These are phyloP conservation scores for Fistulinella prunicolor DNA, from an alignment of 768 basidiomycete species.

Conservation along the genomic window DNA sequence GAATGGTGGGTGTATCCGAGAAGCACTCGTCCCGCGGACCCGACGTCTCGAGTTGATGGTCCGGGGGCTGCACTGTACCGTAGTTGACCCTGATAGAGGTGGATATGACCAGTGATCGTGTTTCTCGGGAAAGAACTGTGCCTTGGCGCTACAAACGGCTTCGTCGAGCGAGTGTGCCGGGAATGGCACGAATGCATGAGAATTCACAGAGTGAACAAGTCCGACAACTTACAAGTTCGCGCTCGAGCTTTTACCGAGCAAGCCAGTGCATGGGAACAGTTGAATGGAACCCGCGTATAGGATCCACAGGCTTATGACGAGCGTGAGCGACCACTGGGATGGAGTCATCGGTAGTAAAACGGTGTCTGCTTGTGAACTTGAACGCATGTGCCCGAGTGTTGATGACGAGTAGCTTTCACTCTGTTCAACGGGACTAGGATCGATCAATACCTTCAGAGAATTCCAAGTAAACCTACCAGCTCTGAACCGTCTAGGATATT, in stretches of 20 bases:
- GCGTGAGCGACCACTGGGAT: conserved; percentile 48
- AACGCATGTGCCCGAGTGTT: conserved; percentile 81
- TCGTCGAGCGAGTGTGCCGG: conserved; percentile 22
- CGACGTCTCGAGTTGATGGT: conserved; percentile 52
- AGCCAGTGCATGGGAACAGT: conserved; percentile 96
- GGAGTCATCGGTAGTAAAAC: conserved; percentile 51
- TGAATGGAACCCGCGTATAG: conserved; percentile 91
- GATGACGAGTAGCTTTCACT: conserved; percentile 98
- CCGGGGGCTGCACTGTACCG: conserved; percentile 79
- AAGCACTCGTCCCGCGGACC: conserved; percentile 42
- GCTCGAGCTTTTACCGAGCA: conserved; percentile 91
- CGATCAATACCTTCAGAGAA: neutral
- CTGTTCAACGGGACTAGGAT: conserved; percentile 39
- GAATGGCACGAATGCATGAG: conserved; percentile 58
- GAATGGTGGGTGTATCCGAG: conserved; percentile 61
- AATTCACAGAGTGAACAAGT: conserved; percentile 88
- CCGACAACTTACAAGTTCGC: conserved; percentile 97
- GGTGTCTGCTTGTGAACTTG: conserved; percentile 67
- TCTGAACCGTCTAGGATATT: conserved; percentile 96
- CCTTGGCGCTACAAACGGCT: conserved; percentile 20
- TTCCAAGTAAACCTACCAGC: conserved; percentile 54
- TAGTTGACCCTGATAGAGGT: conserved; percentile 60
- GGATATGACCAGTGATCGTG: conserved; percentile 19
- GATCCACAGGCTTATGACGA: conserved; percentile 62
- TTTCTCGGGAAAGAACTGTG: conserved; percentile 31